Evolutionary conservation across 352 stramenopile genomes (phyloP), one percentile per base, ranked within the genome.

Genomic region (Globisporangium ultimum): DNA sequence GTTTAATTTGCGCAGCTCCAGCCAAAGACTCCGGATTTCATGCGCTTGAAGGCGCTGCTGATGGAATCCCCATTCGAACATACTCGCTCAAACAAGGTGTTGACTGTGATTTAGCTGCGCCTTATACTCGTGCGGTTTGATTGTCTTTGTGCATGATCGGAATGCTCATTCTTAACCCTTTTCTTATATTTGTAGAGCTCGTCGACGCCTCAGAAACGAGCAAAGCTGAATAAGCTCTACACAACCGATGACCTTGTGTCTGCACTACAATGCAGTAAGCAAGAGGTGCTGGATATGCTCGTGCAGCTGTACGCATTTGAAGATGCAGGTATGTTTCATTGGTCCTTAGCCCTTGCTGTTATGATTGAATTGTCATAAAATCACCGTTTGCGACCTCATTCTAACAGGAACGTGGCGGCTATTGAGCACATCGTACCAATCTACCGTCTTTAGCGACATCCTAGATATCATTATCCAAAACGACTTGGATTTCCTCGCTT

Each of bases 381-480:
- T 17, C 24, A 57, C n/a, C 53, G 18, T 34, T 15, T 20, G n/a
- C 2, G 13, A 20, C 40, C n/a, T 17, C 48, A 13, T 18, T 47
- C 11, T 9, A 20, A 10, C 41, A 74, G 69, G 65, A n/a, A 59
- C 56, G 11, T 95, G 85, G 85, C 72, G 78, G 1, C 40, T 95
- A 47, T 65, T 95, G 22, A 72, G 68, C 64, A 64, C 71, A 0
- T 54, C 52, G 41, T 95, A 92, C 41, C 69, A 91, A 54, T 51
- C 62, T 8, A 65, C 68, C 43, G 68, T 95, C 20, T 89, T 95
- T 45, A 68, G 72, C 6, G 77, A 92, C 17, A 81, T 95, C 56
- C 62, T 95, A n/a, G 77, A 93, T 60, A 55, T 67, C 1, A 67
- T 91, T 18, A 71, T 93, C 12, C 74, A 95, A 59, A 74, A 89